Conservation (phyloP, 1,139 yeast genomes). For the Taphrina wiesneri region DNA sequence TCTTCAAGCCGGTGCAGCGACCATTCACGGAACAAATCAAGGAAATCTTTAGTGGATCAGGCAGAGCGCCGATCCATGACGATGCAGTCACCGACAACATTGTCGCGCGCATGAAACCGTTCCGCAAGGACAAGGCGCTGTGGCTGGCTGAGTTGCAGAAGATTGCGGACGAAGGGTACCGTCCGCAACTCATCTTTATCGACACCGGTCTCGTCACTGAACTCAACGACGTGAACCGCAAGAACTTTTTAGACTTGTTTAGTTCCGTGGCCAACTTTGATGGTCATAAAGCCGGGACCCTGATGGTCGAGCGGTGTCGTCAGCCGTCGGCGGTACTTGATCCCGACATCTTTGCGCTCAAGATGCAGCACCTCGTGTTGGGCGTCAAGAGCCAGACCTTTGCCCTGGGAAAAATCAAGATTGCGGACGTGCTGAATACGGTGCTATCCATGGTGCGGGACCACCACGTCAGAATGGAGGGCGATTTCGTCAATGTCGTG, state of each 20-base stretch:
- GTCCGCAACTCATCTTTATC: constrained; percentile 84
- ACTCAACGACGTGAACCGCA: constrained; percentile 69
- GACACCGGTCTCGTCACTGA: constrained; percentile 95
- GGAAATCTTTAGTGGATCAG: constrained; percentile 36
- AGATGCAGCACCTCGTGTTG: constrained; percentile 79
- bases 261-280: constrained; percentile 87
- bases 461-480: constrained; percentile 97
- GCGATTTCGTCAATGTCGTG: constrained; percentile 90
- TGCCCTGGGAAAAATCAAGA: constrained; percentile 85
- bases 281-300: constrained; percentile 90
- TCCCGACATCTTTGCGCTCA: constrained; percentile 78
- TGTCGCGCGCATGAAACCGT: constrained; percentile 37
- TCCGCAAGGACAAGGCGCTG: constrained; percentile 44
- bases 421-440: constrained; percentile 85
- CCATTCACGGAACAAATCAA: constrained; percentile 21
- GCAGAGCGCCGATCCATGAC: constrained; percentile 39
- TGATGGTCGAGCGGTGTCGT: constrained; percentile 90
- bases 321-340: constrained; percentile 91
- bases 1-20: constrained; percentile 51
- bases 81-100: constrained; percentile 40
- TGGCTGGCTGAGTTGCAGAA: constrained; percentile 57
- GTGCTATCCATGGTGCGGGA: constrained; percentile 86
- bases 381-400: constrained; percentile 84
- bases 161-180: constrained; percentile 63
- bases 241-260: constrained; percentile 84